Evolutionary conservation across 2,329 filamentous ascomycete species (phyloP), one percentile per base, ranked within the genome.

Genomic region (Ceratocystis variospora): DNA sequence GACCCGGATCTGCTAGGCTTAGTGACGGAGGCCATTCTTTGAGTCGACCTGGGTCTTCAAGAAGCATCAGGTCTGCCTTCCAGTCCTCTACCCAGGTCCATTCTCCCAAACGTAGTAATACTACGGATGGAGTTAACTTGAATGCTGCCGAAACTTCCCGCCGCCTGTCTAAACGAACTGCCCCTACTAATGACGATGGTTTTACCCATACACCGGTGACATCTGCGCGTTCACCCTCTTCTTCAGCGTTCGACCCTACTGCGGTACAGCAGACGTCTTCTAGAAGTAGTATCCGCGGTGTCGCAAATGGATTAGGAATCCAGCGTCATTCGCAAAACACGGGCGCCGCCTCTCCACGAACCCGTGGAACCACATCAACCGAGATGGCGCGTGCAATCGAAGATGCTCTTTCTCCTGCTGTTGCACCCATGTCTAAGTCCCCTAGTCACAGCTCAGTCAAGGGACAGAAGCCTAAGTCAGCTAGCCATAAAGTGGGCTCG

Each of bases 401-500:
- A 6, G 63, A 68, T 19, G 66, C 46, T 1, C 28, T 53, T 37
- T 55, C 65, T 41, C 65, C 65, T n/a, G 61, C 46, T 1, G 61
- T 63, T 50, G 55, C 62, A 8, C 59, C 17, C 15, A 22, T 25
- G 41, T 19, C n/a, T 5, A 53, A 55, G 46, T 33, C 48, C 15
- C 17, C 46, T 4, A 37, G 53, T 25, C 63, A 63, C 10, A 48
- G 31, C 17, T 44, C 53, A 7, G 63, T 31, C 12, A 61, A 55
- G 8, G 64, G 31, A 10, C 66, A 61, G 0, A 59, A 50, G 37
- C 50, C 63, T 3, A 68, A 65, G 31, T 28, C 50, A 15, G 41
- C 48, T 15, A 62, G 62, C 28, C 48, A 65, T 73, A 28, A 31
- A 25, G 88, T 87, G 2, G 90, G 89, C 2, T 89, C 96, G 71